These are phyloP conservation scores for Euphorbia schlechtendalii DNA, from an alignment of 441 rosid genomes.

Conservation along the genomic window DNA sequence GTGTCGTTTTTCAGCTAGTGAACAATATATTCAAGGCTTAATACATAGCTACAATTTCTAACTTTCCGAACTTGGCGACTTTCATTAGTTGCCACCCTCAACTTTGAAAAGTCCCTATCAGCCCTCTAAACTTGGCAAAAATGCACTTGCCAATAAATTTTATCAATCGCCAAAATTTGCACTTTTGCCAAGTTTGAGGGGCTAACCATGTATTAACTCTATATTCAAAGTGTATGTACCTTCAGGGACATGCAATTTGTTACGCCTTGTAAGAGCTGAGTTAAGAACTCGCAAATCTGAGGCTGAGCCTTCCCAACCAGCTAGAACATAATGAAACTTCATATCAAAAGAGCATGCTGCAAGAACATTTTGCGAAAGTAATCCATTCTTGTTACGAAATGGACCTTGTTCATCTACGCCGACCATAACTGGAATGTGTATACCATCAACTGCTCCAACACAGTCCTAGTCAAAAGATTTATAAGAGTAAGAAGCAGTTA, in stretches of 20 bases:
- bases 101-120: no score
- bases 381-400: constrained; percentile 60
- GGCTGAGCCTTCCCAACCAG: constrained; percentile 99
- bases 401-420: constrained; percentile 93
- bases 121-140: no score
- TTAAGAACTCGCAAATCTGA: constrained; percentile 65
- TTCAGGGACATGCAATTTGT: constrained; percentile 66
- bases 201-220: no score
- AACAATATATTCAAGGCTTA: no score
- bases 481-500: not conserved
- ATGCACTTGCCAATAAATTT: no score
- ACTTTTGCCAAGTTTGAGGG: no score
- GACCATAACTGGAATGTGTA: constrained; percentile 80
- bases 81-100: no score
- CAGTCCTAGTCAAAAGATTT: constrained; percentile 44
- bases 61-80: no score
- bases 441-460: constrained; percentile 78
- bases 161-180: no score
- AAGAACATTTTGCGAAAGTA: constrained; percentile 72
- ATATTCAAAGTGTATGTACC: constrained; percentile 33
- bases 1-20: no score
- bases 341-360: constrained; percentile 80
- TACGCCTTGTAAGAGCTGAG: constrained; percentile 66
- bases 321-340: constrained; percentile 74
- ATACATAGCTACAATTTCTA: no score